phyloP scores from a whole-genome alignment of 2,329 filamentous ascomycete genomes.

The Ophiosphaerella narmari region DNA sequence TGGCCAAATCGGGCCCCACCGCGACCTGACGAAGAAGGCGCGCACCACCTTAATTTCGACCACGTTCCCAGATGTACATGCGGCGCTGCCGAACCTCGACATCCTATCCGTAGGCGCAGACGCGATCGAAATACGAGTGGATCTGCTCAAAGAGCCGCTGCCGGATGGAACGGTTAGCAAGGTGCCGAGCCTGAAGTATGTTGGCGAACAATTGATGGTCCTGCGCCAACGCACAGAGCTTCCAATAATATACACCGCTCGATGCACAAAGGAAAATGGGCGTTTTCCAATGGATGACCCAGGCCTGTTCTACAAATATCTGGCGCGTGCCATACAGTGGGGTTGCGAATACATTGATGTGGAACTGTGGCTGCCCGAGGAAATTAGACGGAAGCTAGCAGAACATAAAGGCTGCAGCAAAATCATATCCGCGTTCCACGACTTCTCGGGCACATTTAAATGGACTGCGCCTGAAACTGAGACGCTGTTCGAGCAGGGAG shows the following conservation, averaged over 20 bases:
- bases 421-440: conserved; percentile 91
- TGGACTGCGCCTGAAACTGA: conserved; percentile 78
- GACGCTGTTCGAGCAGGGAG: conserved; percentile 71
- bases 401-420: conserved; percentile 76
- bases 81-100: conserved; percentile 81
- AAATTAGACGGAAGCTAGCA: conserved; percentile 69
- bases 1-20: conserved; percentile 78
- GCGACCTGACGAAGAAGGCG: conserved; percentile 75
- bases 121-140: conserved; percentile 82
- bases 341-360: conserved; percentile 90
- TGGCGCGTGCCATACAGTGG: conserved; percentile 86
- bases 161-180: conserved; percentile 61
- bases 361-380: conserved; percentile 82
- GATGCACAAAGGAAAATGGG: conserved; percentile 81
- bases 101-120: conserved; percentile 86
- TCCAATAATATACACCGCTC: conserved; percentile 87
- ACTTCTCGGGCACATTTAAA: conserved; percentile 82
- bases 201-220: conserved; percentile 84
- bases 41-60: conserved; percentile 86
- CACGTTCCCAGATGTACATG: conserved; percentile 83
- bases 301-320: conserved; percentile 73
- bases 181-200: conserved; percentile 79
- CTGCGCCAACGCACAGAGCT: conserved; percentile 82
- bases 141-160: conserved; percentile 75
- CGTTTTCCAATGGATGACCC: conserved; percentile 84